Percentiles rank a stretch among this genome's conserved stretches.
Conservation (phyloP, 441 rosid species). For the Daphne laureola region DNA sequence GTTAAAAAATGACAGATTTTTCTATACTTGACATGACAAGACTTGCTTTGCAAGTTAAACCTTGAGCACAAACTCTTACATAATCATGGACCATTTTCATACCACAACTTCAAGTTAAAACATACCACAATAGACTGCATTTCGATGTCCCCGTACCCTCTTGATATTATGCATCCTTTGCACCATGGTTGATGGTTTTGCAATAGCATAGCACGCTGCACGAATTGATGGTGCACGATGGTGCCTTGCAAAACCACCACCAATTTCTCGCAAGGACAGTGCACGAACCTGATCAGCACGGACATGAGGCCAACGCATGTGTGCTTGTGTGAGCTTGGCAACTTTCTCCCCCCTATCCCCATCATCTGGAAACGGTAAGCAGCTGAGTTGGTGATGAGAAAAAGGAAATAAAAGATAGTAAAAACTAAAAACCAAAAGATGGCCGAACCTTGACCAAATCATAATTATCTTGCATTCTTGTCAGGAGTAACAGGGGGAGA, state of each 20-base stretch:
- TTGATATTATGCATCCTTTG: conserved; percentile 93
- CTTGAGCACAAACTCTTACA: no score
- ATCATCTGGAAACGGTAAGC: conserved; percentile 44
- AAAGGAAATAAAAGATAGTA: no score
- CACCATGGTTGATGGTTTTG: conserved; percentile 89
- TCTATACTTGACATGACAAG: conserved; percentile 6
- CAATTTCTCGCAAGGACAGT: conserved; percentile 88
- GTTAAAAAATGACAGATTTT: no score
- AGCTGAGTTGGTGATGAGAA: neutral
- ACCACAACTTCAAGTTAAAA: conserved; percentile 1
- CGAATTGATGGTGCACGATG: conserved; percentile 95
- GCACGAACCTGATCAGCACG: conserved; percentile 91
- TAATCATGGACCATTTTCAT: no score
- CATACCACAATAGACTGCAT: conserved; percentile 99
- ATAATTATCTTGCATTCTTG: no score
- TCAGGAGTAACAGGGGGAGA: no score
- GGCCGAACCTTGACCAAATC: no score
- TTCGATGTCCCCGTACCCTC: conserved; percentile 90
- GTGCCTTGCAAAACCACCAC: conserved; percentile 97
- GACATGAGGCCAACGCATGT: conserved; percentile 97
- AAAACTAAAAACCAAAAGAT: no score
- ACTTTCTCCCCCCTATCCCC: conserved; percentile 26
- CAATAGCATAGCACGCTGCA: conserved; percentile 88
- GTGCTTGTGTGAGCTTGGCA: conserved; percentile 40
- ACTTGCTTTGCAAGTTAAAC: no score